These are phyloP conservation scores for Cordia subcordata DNA, from an alignment of 257 asterid species.

Conservation along the genomic window DNA sequence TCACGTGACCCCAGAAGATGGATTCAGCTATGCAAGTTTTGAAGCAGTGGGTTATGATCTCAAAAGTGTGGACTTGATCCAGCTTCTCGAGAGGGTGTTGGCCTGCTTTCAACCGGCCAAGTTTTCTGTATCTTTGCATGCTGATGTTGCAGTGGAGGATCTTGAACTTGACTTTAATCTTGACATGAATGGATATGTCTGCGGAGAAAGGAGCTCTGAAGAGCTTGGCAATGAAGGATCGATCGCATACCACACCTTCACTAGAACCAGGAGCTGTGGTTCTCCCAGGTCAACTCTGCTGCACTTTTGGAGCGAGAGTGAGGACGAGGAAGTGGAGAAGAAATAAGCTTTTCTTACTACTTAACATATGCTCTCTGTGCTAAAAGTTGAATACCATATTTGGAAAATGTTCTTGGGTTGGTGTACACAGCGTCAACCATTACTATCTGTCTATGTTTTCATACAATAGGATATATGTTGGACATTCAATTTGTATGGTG, in stretches of 20 bases:
- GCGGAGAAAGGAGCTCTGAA: constrained; percentile 50
- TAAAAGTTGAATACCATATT: too few relatives aligned
- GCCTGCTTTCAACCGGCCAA: constrained; percentile 65
- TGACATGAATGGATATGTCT: constrained; percentile 34
- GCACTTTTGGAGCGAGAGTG: constrained; percentile 59
- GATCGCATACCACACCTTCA: constrained; percentile 40
- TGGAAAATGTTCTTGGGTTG: too few relatives aligned
- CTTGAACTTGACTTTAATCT: constrained; percentile 22
- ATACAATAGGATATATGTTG: too few relatives aligned
- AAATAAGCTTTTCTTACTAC: too few relatives aligned
- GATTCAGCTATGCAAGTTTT: constrained; percentile 85
- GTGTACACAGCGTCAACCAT: too few relatives aligned
- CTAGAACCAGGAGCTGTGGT: constrained; percentile 37
- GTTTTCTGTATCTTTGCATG: constrained; percentile 63
- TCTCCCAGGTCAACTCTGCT: constrained; percentile 67
- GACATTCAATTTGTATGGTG: too few relatives aligned
- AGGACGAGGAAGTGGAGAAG: constrained; percentile 41
- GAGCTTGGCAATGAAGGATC: constrained; percentile 51
- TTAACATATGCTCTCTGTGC: too few relatives aligned
- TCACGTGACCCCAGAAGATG: constrained; percentile 79
- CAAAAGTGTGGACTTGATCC: constrained; percentile 27
- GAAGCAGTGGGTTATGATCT: constrained; percentile 76
- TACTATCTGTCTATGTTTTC: too few relatives aligned
- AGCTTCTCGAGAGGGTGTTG: constrained; percentile 59
- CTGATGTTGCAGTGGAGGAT: constrained; percentile 35